phyloP scores from a whole-genome alignment of 169 alveolate species.

The Eimeria necatrix region DNA sequence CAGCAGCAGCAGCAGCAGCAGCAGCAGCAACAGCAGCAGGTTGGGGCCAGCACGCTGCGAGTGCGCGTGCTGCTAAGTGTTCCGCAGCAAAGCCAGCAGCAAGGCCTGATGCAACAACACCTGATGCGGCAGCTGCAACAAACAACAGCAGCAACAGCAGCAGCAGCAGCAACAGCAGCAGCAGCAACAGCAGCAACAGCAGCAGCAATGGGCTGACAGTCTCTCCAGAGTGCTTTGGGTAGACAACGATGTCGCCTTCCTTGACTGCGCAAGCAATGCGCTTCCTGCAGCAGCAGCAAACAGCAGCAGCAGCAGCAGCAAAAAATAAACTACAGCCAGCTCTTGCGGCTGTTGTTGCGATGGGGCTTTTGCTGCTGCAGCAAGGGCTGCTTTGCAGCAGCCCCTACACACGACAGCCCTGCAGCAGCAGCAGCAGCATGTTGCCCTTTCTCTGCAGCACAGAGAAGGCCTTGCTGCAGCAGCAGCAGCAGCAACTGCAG shows the following conservation, averaged over 20 bases:
- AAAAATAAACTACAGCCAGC: not conserved
- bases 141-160: not conserved
- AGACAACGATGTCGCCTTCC: slow-evolving; percentile 30
- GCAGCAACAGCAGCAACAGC: slow-evolving; percentile 9
- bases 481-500: slow-evolving; percentile 13
- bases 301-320: not conserved
- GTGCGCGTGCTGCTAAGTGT: not conserved
- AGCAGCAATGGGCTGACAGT: slow-evolving; percentile 7
- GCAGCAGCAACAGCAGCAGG: not conserved
- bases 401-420: not conserved
- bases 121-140: not conserved
- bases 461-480: not conserved
- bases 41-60: not conserved
- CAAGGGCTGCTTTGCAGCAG: not conserved
- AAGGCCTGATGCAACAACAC: not conserved
- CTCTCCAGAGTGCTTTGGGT: slow-evolving; percentile 21
- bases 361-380: not conserved
- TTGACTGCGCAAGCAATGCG: slow-evolving; percentile 29
- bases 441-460: not conserved
- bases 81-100: no score
- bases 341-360: not conserved
- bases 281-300: slow-evolving; percentile 42
- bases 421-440: not conserved
- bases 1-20: not conserved
- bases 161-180: slow-evolving; percentile 35